Evolutionary conservation across 768 basidiomycete genomes (phyloP).

Genomic region (Lentinula guzmanii): DNA sequence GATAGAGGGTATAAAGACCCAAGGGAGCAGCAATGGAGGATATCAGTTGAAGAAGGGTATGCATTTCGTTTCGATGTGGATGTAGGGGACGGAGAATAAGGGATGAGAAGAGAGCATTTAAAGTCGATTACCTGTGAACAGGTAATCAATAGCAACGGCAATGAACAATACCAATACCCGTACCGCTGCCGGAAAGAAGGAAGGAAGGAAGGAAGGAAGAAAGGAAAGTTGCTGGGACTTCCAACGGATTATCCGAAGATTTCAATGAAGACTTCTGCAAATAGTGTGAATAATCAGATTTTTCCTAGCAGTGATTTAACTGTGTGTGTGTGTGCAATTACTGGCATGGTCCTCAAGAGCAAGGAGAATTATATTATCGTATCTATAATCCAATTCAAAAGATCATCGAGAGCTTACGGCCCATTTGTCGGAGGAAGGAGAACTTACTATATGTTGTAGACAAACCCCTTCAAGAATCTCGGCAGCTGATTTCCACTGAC

Average conservation of each 20-base stretch:
- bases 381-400: slow-evolving; percentile 24
- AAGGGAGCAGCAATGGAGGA: not conserved
- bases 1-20: slow-evolving; percentile 12
- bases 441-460: slow-evolving; percentile 47
- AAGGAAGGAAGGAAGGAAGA: too few species aligned
- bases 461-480: slow-evolving; percentile 57
- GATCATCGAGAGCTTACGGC: not conserved
- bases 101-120: too few species aligned
- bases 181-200: too few species aligned
- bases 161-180: too few species aligned
- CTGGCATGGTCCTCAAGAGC: slow-evolving; percentile 33
- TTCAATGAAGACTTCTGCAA: too few species aligned
- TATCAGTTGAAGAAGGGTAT: slow-evolving; percentile 8
- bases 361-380: slow-evolving; percentile 28
- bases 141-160: too few species aligned
- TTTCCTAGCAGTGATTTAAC: slow-evolving; percentile 15
- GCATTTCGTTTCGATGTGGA: not conserved
- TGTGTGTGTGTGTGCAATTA: slow-evolving; percentile 28
- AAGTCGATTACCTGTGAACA: too few species aligned
- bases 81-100: too few species aligned
- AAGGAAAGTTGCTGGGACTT: too few species aligned
- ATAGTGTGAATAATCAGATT: slow-evolving; percentile 16
- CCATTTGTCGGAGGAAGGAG: not conserved
- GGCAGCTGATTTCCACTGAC: slow-evolving; percentile 50
- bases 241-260: not conserved